These are phyloP conservation scores for Cercophora newfieldiana DNA, from an alignment of 495 filamentous ascomycete genomes.

Conservation along the genomic window DNA sequence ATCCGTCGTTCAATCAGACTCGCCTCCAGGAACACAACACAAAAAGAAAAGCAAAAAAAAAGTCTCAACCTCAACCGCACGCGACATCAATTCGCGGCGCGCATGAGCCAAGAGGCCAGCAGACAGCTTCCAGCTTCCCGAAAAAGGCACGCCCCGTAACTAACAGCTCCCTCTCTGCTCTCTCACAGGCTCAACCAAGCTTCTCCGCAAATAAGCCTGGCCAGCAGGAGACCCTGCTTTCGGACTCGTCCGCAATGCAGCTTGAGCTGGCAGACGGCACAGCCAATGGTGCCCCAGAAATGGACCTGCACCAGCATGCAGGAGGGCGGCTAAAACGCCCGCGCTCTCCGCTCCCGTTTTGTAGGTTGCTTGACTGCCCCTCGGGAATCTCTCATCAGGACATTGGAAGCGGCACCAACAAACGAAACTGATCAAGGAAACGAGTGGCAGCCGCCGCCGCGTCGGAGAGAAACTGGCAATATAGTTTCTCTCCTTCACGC, in stretches of 20 bases:
- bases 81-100: not conserved
- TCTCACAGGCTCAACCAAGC: not conserved
- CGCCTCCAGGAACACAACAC: not conserved
- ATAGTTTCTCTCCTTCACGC: not conserved
- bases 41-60: constrained; percentile 3
- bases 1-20: not conserved
- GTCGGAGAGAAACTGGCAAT: not conserved
- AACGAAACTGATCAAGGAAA: not conserved
- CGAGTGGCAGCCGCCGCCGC: not conserved
- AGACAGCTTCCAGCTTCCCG: not conserved
- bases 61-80: not conserved
- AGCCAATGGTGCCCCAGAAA: not conserved
- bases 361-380: not conserved
- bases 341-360: not conserved
- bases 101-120: not conserved
- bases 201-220: constrained; percentile 5
- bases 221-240: not conserved
- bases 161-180: not conserved
- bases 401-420: not conserved
- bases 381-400: not conserved
- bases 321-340: constrained; percentile 9
- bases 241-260: constrained; percentile 9
- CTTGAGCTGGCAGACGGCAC: not conserved
- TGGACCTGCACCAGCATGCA: not conserved
- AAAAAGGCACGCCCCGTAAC: not conserved